Base-by-base conservation (phyloP, 768 basidiomycete genomes). In the Lactarius hatsudake region DNA sequence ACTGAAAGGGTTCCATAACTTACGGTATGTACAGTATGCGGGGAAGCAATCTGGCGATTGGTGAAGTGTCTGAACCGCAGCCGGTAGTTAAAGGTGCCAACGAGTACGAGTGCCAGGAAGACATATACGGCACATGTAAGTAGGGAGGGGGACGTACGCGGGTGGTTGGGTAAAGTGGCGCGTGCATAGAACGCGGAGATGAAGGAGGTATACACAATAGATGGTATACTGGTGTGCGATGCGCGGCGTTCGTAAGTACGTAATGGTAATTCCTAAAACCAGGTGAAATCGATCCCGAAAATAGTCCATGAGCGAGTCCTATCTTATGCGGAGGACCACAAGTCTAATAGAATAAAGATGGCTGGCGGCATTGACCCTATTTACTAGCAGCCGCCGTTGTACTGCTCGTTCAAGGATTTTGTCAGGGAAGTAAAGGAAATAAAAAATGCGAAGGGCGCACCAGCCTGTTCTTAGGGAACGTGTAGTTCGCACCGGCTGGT, bases 391-490 rank as follows among this genome's bases (percentile, higher is more conserved):
- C 62, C 62, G 30, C 67, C 67, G 9, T 51, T 59, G n/a, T 18
- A 59, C 67, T 68, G 53, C 20, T 28, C 58, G 36, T 53, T 30
- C 38, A 18, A 65, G 17, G 23, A 12, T 30, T 48, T 13, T 32
- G 12, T 65, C 42, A 60, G 59, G 13, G 40, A 17, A 26, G 43
- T 8, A 36, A 65, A 15, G 26, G 2, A 13, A 42, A 48, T 13
- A 34, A 8, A 23, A 42, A 53, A 36, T 34, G 18, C 3, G 12
- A 3, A 32, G 51, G 32, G 61, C 66, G 48, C 51, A 70, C 69
- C 30, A 68, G 36, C 23, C 26, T 42, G n/a, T 77, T 77, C 72
- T 75, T 77, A 28, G 77, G 77, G 72, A 73, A 74, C 23, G 76
- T 58, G 66, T 76, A 73, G 23, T 76, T 76, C 23, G 77, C 78